Evolutionary conservation across 106 monocot species (phyloP).

Genomic region (Dendrobium catenatum): DNA sequence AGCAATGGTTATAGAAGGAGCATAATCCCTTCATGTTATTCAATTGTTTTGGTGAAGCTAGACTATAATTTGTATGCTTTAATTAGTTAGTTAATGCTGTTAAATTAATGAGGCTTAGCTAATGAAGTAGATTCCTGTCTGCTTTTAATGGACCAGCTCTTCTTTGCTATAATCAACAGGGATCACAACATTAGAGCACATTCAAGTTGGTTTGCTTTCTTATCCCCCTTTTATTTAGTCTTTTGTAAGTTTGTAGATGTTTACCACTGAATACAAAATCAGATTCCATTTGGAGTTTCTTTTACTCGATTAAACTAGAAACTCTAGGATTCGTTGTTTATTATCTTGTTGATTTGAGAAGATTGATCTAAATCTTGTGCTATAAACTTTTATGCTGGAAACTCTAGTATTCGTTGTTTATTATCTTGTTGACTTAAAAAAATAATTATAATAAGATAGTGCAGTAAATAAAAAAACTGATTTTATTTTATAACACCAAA

Average conservation of each 20-base stretch:
- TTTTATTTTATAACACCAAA: too few relatives aligned
- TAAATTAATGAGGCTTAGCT: background rate
- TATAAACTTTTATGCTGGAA: too few relatives aligned
- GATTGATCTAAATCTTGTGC: background rate
- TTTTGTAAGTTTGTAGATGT: background rate
- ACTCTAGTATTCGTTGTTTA: too few relatives aligned
- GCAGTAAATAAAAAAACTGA: too few relatives aligned
- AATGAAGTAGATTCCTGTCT: background rate
- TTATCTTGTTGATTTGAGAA: slow-evolving; percentile 1
- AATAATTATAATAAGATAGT: too few relatives aligned
- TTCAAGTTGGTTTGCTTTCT: background rate
- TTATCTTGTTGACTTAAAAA: too few relatives aligned
- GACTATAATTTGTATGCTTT: background rate
- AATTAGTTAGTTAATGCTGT: background rate
- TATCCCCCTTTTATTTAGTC: background rate
- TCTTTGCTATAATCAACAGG: background rate
- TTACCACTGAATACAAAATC: background rate
- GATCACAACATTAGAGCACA: background rate
- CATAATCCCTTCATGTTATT: background rate
- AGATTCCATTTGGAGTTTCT: background rate
- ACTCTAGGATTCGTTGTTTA: background rate
- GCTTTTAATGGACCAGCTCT: background rate
- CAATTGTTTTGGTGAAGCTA: background rate
- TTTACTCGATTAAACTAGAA: background rate
- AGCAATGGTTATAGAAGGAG: background rate